Conservation (phyloP, 495 filamentous ascomycete species). For the Penicillium daleae region DNA sequence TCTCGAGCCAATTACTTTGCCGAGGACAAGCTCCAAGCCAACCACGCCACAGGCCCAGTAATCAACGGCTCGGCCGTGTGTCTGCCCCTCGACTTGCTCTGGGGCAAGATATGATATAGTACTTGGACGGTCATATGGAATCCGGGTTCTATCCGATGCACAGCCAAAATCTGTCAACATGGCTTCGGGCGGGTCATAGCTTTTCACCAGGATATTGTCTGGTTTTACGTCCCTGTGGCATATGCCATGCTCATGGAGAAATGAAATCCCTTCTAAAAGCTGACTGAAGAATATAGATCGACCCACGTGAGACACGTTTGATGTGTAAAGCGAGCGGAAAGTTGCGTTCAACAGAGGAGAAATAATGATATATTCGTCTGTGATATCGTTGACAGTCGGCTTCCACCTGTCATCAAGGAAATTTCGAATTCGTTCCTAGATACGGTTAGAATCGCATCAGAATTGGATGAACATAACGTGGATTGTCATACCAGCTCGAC, state of each 20-base stretch:
- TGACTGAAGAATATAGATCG: not conserved
- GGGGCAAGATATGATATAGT: conserved; percentile 1
- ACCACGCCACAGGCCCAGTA: not conserved
- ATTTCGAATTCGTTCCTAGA: not conserved
- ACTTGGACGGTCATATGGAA: not conserved
- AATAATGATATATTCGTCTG: not conserved
- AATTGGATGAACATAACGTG: not conserved
- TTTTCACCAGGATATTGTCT: not conserved
- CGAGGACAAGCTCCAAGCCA: not conserved
- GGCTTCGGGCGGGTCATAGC: not conserved
- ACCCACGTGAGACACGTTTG: not conserved
- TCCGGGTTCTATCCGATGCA: not conserved
- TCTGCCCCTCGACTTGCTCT: not conserved
- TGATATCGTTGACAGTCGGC: not conserved
- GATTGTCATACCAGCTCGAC: not conserved
- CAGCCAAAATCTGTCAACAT: not conserved
- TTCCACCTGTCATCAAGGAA: not conserved
- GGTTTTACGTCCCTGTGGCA: not conserved
- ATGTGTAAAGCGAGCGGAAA: not conserved
- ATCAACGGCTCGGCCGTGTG: not conserved
- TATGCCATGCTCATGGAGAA: not conserved
- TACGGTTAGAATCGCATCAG: not conserved
- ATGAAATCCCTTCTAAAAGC: not conserved
- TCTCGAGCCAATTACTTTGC: not conserved
- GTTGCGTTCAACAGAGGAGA: not conserved